These are phyloP conservation scores for Solanum rostratum DNA, from an alignment of 257 asterid species.

Conservation along the genomic window DNA sequence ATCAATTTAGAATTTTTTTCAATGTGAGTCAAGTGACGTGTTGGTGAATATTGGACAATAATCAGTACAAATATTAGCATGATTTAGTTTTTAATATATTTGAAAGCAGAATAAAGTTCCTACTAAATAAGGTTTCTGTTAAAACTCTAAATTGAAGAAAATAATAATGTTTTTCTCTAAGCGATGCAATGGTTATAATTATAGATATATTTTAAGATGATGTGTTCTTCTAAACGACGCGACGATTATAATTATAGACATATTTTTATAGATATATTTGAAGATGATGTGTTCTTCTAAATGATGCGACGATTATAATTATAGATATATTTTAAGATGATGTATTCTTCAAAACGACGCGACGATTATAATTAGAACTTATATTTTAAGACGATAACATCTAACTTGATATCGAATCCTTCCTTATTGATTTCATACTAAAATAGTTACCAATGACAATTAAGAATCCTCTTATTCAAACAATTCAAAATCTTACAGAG, in stretches of 20 bases:
- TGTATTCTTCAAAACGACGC: background rate
- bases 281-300: background rate
- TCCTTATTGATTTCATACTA: background rate
- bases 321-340: background rate
- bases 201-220: background rate
- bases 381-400: background rate
- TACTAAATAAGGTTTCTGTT: background rate
- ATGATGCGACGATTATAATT: background rate
- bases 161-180: background rate
- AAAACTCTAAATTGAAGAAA: background rate
- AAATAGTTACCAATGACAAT: background rate
- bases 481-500: background rate
- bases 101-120: background rate
- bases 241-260: no score
- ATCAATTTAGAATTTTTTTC: background rate
- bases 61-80: background rate
- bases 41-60: background rate
- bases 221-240: no score
- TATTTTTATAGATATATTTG: no score
- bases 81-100: background rate
- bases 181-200: background rate
- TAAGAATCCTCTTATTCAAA: background rate
- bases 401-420: background rate
- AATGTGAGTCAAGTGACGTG: background rate
- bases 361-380: background rate